Evolutionary conservation across 306 rosid species (phyloP).

Genomic region (Dalbergia cultrata): DNA sequence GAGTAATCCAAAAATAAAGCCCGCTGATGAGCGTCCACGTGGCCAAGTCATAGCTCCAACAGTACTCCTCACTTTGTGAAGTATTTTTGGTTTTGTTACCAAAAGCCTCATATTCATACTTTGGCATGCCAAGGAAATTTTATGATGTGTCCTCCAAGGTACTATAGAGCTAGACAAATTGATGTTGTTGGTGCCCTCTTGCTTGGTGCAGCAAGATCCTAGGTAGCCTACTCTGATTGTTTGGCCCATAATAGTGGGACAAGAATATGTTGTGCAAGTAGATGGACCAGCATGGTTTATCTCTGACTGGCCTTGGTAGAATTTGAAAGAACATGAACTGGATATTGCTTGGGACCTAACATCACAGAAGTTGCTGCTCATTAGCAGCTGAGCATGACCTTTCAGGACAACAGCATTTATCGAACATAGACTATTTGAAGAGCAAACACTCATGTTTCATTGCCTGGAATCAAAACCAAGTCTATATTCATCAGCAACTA

Average conservation of each 20-base stretch:
- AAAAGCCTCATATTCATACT: conserved; percentile 65
- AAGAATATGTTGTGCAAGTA: conserved; percentile 52
- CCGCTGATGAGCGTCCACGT: conserved; percentile 65
- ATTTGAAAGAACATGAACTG: conserved; percentile 52
- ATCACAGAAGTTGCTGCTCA: conserved; percentile 70
- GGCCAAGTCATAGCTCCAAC: conserved; percentile 64
- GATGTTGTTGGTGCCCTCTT: conserved; percentile 37
- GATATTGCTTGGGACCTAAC: conserved; percentile 60
- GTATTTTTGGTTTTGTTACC: conserved; percentile 61
- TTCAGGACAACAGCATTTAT: conserved; percentile 60
- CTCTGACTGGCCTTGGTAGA: conserved; percentile 47
- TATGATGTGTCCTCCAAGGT: conserved; percentile 48
- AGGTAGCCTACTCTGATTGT: conserved; percentile 54
- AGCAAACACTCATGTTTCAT: conserved; percentile 61
- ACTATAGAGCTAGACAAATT: conserved; percentile 49
- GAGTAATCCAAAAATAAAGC: conserved; percentile 73
- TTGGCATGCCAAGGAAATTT: conserved; percentile 65
- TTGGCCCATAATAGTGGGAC: conserved; percentile 55
- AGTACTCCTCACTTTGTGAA: conserved; percentile 63
- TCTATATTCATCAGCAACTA: conserved; percentile 40
- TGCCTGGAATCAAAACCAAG: conserved; percentile 62
- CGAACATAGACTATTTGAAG: conserved; percentile 55
- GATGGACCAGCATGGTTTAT: conserved; percentile 54
- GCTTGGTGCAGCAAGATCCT: conserved; percentile 66
- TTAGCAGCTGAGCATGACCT: conserved; percentile 55